Evolutionary conservation across 805 yeast genomes (phyloP), one percentile per base, ranked within the genome.

Genomic region (Torulaspora microellipsoides): DNA sequence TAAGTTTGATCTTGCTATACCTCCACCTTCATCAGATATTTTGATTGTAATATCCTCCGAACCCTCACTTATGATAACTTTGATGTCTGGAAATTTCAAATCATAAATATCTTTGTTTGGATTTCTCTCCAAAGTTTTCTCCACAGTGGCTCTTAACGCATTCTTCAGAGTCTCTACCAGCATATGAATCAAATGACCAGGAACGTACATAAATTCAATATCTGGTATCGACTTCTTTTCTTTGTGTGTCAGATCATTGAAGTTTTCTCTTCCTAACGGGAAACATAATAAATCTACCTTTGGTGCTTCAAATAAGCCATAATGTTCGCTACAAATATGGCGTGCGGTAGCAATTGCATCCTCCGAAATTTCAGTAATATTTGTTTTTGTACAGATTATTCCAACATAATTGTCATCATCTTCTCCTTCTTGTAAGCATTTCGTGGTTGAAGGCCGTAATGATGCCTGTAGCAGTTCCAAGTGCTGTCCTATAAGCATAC

Each of bases 401-500:
- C 96, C 96, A 31, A 88, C 96, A 63, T 84, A 89, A 60, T 86
- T 81, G 14, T 73, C 64, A 20, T 76, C 72, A 14, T 83, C 84
- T 37, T 83, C 81, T 71, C 77, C 76, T 66, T 80, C 82, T 15
- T 31, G 42, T 10, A 15, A n/a, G 15, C 12, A 15, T 13, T 35
- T 40, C 10, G 6, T 34, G 10, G 17, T 31, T 25, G 38, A 13
- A 8, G 45, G 43, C 31, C 17, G 32, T 37, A 33, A 23, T 25
- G 46, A 40, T 6, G 43, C 14, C 17, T 42, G 36, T 20, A 46
- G 31, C 40, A 88, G 73, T 1, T 96, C 91, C 51, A 88, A 83
- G 56, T 88, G 95, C 67, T 88, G 96, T n/a, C 96, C 96, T 57
- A 88, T 85, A 32, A 88, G 74, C 95, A 89, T 89, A 51, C 96